Percentiles rank a stretch among this genome's conserved stretches.
These are phyloP conservation scores for Puccinia hordei DNA, from an alignment of 1,284 basidiomycete genomes.

Conservation along the genomic window DNA sequence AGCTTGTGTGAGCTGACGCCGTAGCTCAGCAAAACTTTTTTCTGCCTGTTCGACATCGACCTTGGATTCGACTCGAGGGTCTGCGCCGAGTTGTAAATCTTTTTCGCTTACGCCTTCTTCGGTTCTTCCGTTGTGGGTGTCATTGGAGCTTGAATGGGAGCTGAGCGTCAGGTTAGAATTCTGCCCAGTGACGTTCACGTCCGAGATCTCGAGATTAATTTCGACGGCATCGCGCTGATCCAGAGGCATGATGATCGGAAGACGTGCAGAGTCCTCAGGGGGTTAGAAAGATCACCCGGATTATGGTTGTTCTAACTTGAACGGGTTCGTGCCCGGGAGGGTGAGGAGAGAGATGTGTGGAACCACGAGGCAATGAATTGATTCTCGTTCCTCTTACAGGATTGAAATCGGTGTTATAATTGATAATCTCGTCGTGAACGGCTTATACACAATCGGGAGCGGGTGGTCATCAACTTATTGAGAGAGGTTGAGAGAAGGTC, in stretches of 20 bases:
- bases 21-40: constrained; percentile 23
- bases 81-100: not conserved
- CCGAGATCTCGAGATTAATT: not conserved
- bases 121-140: not conserved
- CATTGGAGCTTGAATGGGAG: constrained; percentile 3
- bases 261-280: not conserved
- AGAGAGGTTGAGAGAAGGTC: not conserved
- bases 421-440: not conserved
- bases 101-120: not conserved
- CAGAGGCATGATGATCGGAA: constrained; percentile 8
- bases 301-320: not conserved
- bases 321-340: not conserved
- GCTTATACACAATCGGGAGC: not conserved
- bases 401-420: not conserved
- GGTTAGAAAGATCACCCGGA: not conserved
- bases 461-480: not conserved
- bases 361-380: not conserved
- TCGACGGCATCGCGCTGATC: not conserved
- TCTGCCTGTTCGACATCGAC: constrained; percentile 38
- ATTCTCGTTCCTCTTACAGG: not conserved
- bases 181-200: not conserved
- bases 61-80: constrained; percentile 11
- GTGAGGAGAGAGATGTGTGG: not conserved
- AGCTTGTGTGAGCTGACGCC: constrained; percentile 36
- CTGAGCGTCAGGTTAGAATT: constrained; percentile 13